Base-by-base conservation (phyloP, 495 filamentous ascomycete species). In the Platismatia glauca region DNA sequence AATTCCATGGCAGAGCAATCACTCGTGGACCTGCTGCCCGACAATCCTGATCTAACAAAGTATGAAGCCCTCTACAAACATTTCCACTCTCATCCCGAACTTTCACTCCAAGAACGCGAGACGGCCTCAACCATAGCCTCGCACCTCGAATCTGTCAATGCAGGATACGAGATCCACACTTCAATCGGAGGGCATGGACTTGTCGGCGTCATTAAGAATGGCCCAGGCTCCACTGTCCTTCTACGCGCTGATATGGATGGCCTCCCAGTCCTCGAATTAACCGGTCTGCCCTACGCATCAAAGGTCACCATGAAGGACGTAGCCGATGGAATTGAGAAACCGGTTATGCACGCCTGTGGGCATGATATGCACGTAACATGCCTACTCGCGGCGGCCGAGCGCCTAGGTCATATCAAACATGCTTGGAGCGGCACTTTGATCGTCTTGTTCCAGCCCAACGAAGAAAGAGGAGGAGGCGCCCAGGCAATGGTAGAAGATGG, bases 301-400 rank as follows among this genome's bases (percentile, higher is more conserved):
- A 70, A 70, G 3, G 67, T 70, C 16, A 77, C 64, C 0, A 79
- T 78, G 75, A 58, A 57, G 11, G 78, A 81, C 58, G 27, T 29
- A 16, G 67, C 71, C 16, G 75, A 78, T 31, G 76, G 75, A 0
- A 52, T 69, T 15, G 72, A 75, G 41, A 79, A 79, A 53, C 78
- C 79, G 0, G 78, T 81, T 6, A 82, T 82, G 80, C 80, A 81
- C 62, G 80, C 80, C 18, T 82, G 81, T 58, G 81, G 80, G 3
- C 81, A 84, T 67, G 81, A 84, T 50, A 80, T 83, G 76, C 81
- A 84, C 41, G 74, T 84, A 4, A 82, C 81, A 0, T 79, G 75
- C 65, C 74, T 83, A 0, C 72, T 83, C 5, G 81, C 78, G 0
- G 76, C 79, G 0, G 74, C 80, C 0, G 79, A 83, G 55, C 65